A percentile compares a stretch with the other conserved stretches of the same genome.
phyloP scores from a whole-genome alignment of 192 early-diverging fungal species.

The Physocladia obscura region DNA sequence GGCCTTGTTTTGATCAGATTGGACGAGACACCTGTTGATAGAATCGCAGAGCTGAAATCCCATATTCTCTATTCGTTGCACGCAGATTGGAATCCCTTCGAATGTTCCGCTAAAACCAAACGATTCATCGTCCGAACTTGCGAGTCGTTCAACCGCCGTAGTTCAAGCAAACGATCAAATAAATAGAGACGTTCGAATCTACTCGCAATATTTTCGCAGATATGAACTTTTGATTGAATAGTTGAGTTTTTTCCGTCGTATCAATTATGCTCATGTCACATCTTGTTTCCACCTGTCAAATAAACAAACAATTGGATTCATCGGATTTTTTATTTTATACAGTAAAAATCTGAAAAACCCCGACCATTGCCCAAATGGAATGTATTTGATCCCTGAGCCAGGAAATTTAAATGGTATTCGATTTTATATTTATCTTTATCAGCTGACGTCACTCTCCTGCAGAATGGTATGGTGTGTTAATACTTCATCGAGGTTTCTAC shows the following conservation, averaged over 20 bases:
- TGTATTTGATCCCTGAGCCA: slow-evolving; percentile 82
- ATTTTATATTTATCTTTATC: neutral
- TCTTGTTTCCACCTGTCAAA: neutral
- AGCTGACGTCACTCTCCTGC: neutral
- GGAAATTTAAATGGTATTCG: slow-evolving; percentile 60
- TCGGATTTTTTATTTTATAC: neutral
- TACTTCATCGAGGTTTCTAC: slow-evolving; percentile 89
- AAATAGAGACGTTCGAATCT: slow-evolving; percentile 32
- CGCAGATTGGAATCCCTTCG: slow-evolving; percentile 25
- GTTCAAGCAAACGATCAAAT: slow-evolving; percentile 9
- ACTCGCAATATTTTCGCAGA: slow-evolving; percentile 49
- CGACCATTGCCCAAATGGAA: slow-evolving; percentile 80
- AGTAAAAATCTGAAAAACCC: slow-evolving; percentile 74
- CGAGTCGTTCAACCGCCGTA: neutral
- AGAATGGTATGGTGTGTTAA: slow-evolving; percentile 85
- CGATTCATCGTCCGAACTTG: neutral
- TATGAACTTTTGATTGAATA: slow-evolving; percentile 75
- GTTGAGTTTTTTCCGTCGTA: slow-evolving; percentile 40
- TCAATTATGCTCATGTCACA: neutral
- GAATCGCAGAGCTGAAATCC: neutral
- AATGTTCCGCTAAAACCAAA: neutral
- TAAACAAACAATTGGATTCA: neutral
- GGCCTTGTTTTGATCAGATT: too few relatives aligned
- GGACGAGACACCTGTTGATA: too few relatives aligned
- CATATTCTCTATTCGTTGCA: neutral